Conservation (phyloP, 179 eudicot species). For the Silene vulgaris region DNA sequence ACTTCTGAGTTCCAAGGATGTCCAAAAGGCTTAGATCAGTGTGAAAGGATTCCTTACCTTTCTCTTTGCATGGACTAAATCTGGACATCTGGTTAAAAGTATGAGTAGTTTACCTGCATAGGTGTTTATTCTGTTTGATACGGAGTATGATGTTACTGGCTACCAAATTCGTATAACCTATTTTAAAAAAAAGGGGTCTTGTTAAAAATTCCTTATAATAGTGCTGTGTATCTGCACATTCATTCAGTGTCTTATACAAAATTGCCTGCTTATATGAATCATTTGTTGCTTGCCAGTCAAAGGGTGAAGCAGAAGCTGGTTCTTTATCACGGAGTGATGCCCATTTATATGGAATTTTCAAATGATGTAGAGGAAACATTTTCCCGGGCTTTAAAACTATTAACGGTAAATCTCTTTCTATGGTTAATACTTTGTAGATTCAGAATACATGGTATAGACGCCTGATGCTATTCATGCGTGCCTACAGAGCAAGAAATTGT, state of each 20-base stretch:
- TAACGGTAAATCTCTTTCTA: slow-evolving; percentile 47
- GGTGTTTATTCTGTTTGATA: too few species aligned
- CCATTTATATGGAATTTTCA: slow-evolving; percentile 85
- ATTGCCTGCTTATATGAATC: not conserved
- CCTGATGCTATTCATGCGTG: slow-evolving; percentile 12
- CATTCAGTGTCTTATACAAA: not conserved
- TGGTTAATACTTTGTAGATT: not conserved
- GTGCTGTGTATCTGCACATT: not conserved
- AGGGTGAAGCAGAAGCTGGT: slow-evolving; percentile 78
- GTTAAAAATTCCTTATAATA: too few species aligned
- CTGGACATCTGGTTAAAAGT: too few species aligned
- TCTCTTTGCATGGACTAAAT: not conserved
- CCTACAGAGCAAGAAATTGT: slow-evolving; percentile 54
- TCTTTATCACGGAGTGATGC: slow-evolving; percentile 83
- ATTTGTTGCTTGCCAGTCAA: slow-evolving; percentile 45
- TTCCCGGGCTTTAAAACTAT: slow-evolving; percentile 65
- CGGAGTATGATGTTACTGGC: too few species aligned
- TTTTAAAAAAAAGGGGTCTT: too few species aligned
- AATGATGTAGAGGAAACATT: slow-evolving; percentile 92
- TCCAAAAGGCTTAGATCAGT: not conserved
- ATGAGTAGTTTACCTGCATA: too few species aligned
- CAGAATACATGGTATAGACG: not conserved
- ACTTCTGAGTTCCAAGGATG: not conserved
- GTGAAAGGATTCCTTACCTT: not conserved
- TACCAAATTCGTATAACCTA: too few species aligned